These are phyloP conservation scores for Thalassiosira livingstoniorum DNA, from an alignment of 352 stramenopile species.

Conservation along the genomic window DNA sequence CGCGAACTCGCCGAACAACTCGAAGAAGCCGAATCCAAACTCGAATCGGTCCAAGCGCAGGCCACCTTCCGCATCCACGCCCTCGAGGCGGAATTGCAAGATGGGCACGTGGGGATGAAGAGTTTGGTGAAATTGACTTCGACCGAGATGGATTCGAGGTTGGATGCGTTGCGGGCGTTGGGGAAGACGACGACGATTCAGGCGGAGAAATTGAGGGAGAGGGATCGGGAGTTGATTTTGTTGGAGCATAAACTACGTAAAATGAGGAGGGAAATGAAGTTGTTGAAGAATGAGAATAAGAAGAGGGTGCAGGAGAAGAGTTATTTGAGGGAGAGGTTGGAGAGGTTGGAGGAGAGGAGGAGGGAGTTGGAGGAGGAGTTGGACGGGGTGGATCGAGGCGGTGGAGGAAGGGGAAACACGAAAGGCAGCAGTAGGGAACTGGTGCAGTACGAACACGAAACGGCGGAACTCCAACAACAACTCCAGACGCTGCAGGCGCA, in stretches of 20 bases:
- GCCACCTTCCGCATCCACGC: constrained; percentile 63
- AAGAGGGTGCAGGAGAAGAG: constrained; percentile 44
- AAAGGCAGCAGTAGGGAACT: too few species aligned
- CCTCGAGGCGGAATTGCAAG: constrained; percentile 59
- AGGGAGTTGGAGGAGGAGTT: constrained; percentile 32
- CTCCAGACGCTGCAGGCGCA: neutral
- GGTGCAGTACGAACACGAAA: neutral
- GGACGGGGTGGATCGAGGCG: neutral
- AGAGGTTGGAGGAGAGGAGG: constrained; percentile 28
- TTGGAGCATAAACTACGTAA: constrained; percentile 36
- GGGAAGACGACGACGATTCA: constrained; percentile 48
- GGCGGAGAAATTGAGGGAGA: constrained; percentile 45
- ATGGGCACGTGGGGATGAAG: constrained; percentile 51
- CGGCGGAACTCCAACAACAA: too few species aligned
- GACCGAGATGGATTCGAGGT: constrained; percentile 51
- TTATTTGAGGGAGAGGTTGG: constrained; percentile 48
- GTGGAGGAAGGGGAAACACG: too few species aligned
- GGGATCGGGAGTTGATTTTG: constrained; percentile 41
- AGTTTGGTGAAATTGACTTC: constrained; percentile 55
- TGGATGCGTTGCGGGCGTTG: constrained; percentile 51
- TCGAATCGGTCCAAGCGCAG: constrained; percentile 52
- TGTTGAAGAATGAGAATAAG: constrained; percentile 40
- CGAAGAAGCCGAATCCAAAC: constrained; percentile 46
- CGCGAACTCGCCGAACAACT: constrained; percentile 52
- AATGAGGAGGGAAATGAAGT: constrained; percentile 36